phyloP scores from a whole-genome alignment of 805 yeast species.

The Candida gorgasii region DNA sequence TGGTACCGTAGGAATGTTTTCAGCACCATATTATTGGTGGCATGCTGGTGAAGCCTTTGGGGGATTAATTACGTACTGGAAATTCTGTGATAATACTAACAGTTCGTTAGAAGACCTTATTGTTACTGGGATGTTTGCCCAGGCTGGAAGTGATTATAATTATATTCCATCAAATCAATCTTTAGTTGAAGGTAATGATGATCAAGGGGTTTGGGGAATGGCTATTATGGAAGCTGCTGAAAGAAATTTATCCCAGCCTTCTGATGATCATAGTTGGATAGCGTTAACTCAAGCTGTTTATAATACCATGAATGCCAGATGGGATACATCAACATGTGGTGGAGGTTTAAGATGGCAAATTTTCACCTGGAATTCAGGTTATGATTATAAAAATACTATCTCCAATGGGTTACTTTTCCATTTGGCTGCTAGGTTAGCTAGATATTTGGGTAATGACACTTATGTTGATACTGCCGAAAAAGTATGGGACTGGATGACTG shows the following conservation, averaged over 20 bases:
- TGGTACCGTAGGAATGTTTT: constrained; percentile 49
- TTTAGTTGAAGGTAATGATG: constrained; percentile 51
- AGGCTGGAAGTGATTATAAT: constrained; percentile 41
- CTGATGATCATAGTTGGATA: constrained; percentile 75
- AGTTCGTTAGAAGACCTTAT: constrained; percentile 29
- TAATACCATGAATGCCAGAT: constrained; percentile 85
- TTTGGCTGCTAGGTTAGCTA: constrained; percentile 80
- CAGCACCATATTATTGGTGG: constrained; percentile 53
- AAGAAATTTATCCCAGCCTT: constrained; percentile 47
- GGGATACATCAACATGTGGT: constrained; percentile 74
- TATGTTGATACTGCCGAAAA: constrained; percentile 74
- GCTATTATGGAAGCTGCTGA: constrained; percentile 49
- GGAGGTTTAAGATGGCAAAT: constrained; percentile 98
- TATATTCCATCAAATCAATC: constrained; percentile 49
- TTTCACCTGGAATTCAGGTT: constrained; percentile 91
- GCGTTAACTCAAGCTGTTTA: constrained; percentile 84
- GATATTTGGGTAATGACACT: constrained; percentile 74
- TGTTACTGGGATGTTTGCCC: constrained; percentile 42
- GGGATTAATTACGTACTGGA: constrained; percentile 42
- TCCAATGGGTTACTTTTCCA: constrained; percentile 91
- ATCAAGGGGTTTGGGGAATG: constrained; percentile 55
- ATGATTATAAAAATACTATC: constrained; percentile 87
- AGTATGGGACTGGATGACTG: constrained; percentile 80
- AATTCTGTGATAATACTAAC: constrained; percentile 31
- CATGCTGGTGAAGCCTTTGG: constrained; percentile 55